Evolutionary conservation across 208 protist genomes (phyloP).

Genomic region (Phytomonas francai): DNA sequence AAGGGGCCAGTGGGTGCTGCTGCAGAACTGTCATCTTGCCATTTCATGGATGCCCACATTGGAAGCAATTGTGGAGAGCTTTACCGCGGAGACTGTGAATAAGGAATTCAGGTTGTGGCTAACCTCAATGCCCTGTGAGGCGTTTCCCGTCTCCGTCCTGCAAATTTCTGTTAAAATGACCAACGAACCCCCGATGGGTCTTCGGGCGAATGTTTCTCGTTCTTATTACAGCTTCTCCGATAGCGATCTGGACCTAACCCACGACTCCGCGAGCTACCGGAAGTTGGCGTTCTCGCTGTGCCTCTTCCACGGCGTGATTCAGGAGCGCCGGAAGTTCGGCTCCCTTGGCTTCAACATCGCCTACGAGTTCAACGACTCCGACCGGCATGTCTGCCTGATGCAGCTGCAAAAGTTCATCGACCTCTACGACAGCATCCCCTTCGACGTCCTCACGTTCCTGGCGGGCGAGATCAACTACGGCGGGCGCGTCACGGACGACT

Average conservation of each 20-base stretch:
- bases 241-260: slow-evolving; percentile 77
- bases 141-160: slow-evolving; percentile 97
- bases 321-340: slow-evolving; percentile 93
- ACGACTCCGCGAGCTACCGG: slow-evolving; percentile 83
- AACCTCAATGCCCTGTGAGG: slow-evolving; percentile 94
- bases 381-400: slow-evolving; percentile 88
- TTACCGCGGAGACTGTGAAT: slow-evolving; percentile 90
- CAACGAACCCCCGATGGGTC: slow-evolving; percentile 97
- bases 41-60: slow-evolving; percentile 93
- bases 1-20: slow-evolving; percentile 91
- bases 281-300: slow-evolving; percentile 91
- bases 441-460: slow-evolving; percentile 91
- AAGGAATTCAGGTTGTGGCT: slow-evolving; percentile 98
- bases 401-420: slow-evolving; percentile 90
- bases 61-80: slow-evolving; percentile 92
- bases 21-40: slow-evolving; percentile 97
- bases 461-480: slow-evolving; percentile 96
- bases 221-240: slow-evolving; percentile 91
- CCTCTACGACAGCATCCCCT: slow-evolving; percentile 90
- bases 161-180: slow-evolving; percentile 98
- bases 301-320: slow-evolving; percentile 93
- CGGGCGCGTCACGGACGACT: slow-evolving; percentile 96
- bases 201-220: slow-evolving; percentile 93
- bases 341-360: slow-evolving; percentile 95
- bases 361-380: slow-evolving; percentile 95